Percentiles rank a stretch among this genome's conserved stretches.
Conservation (phyloP, 345 rosid genomes). For the Combretum micranthum region DNA sequence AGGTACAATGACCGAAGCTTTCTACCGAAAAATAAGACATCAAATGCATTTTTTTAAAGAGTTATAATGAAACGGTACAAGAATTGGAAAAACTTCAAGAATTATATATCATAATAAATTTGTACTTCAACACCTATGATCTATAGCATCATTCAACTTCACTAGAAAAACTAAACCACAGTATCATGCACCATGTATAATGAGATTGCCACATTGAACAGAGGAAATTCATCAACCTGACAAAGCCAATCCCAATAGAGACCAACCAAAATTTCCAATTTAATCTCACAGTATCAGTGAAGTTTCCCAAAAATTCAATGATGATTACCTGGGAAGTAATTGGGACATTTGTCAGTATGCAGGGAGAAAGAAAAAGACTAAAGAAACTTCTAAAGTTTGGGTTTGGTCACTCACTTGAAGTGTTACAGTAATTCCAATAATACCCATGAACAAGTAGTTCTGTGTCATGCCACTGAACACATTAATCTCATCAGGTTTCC, state of each 20-base stretch:
- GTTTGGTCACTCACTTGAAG: constrained; percentile 50
- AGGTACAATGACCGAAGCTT: too few relatives aligned
- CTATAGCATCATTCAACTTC: too few relatives aligned
- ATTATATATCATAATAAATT: too few relatives aligned
- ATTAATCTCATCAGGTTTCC: constrained; percentile 89
- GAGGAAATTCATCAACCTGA: constrained; percentile 52
- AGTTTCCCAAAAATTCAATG: constrained; percentile 69
- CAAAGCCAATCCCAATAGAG: constrained; percentile 48
- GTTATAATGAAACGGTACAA: too few relatives aligned
- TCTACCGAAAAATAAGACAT: too few relatives aligned
- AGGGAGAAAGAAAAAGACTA: not conserved
- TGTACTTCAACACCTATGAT: too few relatives aligned
- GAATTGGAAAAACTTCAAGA: too few relatives aligned
- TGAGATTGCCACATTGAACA: not conserved
- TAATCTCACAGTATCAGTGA: constrained; percentile 56
- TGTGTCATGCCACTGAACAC: constrained; percentile 72
- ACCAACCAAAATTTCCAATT: constrained; percentile 48
- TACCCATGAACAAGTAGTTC: constrained; percentile 71
- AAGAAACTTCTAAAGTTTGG: not conserved
- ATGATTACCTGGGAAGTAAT: constrained; percentile 14
- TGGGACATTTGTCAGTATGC: not conserved
- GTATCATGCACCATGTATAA: not conserved
- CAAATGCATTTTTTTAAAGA: too few relatives aligned
- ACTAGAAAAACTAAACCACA: too few relatives aligned
- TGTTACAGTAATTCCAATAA: constrained; percentile 57